A percentile compares a stretch with the other conserved stretches of the same genome.
These are phyloP conservation scores for Fulvia fulva DNA, from an alignment of 2,329 filamentous ascomycete species.

Conservation along the genomic window DNA sequence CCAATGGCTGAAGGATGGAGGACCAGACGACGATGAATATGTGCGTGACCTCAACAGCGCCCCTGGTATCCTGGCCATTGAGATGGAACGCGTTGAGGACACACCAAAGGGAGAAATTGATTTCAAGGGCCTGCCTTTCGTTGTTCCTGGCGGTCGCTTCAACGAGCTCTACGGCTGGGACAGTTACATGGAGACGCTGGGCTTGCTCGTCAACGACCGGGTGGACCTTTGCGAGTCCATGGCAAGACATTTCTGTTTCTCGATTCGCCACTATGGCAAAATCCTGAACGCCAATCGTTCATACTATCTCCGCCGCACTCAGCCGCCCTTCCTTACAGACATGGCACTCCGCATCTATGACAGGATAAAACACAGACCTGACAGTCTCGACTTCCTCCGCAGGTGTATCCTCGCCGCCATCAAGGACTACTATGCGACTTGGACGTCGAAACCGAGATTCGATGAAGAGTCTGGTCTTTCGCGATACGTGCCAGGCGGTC, in stretches of 20 bases:
- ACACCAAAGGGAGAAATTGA: slow-evolving; percentile 65
- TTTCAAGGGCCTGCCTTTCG: slow-evolving; percentile 79
- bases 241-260: slow-evolving; percentile 96
- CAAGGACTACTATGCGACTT: slow-evolving; percentile 92
- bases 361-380: slow-evolving; percentile 81
- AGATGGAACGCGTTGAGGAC: slow-evolving; percentile 67
- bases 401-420: slow-evolving; percentile 83
- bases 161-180: slow-evolving; percentile 99
- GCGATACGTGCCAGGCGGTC: slow-evolving; percentile 76
- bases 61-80: slow-evolving; percentile 84
- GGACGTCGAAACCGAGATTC: slow-evolving; percentile 68
- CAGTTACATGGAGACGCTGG: slow-evolving; percentile 96
- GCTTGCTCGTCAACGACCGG: slow-evolving; percentile 78
- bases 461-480: slow-evolving; percentile 77
- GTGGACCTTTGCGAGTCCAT: slow-evolving; percentile 87
- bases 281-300: slow-evolving; percentile 95
- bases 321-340: slow-evolving; percentile 94
- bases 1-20: slow-evolving; percentile 64
- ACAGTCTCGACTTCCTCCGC: slow-evolving; percentile 74
- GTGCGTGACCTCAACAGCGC: slow-evolving; percentile 80
- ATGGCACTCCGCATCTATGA: slow-evolving; percentile 95
- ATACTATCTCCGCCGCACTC: slow-evolving; percentile 91
- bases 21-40: slow-evolving; percentile 65
- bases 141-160: slow-evolving; percentile 96
- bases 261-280: slow-evolving; percentile 97